These are phyloP conservation scores for Zygosaccharomyces bailii DNA, from an alignment of 805 yeast genomes.

Conservation along the genomic window DNA sequence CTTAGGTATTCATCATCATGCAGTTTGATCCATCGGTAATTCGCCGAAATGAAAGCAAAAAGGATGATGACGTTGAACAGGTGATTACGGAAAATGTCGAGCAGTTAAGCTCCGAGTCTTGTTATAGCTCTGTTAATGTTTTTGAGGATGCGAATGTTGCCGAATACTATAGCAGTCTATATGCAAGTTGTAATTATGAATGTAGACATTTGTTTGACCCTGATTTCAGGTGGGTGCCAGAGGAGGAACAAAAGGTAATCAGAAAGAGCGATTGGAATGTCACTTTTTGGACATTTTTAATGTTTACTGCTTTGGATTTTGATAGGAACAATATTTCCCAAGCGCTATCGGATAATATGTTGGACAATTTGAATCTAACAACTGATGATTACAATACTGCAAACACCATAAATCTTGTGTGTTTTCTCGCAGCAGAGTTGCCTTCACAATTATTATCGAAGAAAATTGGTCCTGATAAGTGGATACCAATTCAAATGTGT, in stretches of 20 bases:
- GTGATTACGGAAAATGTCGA: conserved; percentile 4
- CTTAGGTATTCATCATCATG: no score
- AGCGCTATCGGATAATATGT: conserved; percentile 55
- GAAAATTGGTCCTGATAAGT: conserved; percentile 56
- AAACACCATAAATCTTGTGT: conserved; percentile 47
- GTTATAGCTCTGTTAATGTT: no score
- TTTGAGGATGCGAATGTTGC: conserved; percentile 43
- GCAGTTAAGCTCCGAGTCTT: conserved; percentile 10
- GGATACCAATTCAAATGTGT: conserved; percentile 58
- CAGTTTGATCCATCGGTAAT: background rate
- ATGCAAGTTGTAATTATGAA: conserved; percentile 51
- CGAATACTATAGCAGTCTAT: conserved; percentile 42
- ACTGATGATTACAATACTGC: conserved; percentile 60
- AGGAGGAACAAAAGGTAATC: conserved; percentile 48
- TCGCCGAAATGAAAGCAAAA: background rate
- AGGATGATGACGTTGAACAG: background rate
- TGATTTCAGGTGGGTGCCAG: conserved; percentile 47
- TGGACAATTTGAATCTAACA: conserved; percentile 48
- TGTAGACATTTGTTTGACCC: conserved; percentile 57
- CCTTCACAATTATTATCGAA: conserved; percentile 65
- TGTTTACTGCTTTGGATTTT: conserved; percentile 55
- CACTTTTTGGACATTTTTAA: conserved; percentile 51
- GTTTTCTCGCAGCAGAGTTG: conserved; percentile 55
- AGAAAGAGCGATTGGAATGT: conserved; percentile 54
- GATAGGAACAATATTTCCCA: conserved; percentile 57